Evolutionary conservation across 441 rosid species (phyloP).

Genomic region (Manihot esculenta): DNA sequence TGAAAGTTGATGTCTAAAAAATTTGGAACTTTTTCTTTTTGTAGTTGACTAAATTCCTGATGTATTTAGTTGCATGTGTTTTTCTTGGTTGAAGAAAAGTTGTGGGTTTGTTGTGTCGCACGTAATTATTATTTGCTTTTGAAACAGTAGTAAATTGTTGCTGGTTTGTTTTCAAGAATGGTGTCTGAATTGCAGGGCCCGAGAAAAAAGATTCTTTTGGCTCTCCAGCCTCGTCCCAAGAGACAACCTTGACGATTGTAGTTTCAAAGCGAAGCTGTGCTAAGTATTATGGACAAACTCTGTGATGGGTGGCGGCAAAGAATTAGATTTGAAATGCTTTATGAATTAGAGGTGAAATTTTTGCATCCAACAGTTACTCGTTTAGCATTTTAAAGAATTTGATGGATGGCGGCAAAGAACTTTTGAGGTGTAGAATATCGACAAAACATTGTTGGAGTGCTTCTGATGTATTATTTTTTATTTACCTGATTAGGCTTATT

Average conservation of each 20-base stretch:
- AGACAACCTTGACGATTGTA: constrained; percentile 35
- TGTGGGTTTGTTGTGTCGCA: not conserved
- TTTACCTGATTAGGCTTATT: too few species aligned
- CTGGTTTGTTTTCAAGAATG: not conserved
- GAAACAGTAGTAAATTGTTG: not conserved
- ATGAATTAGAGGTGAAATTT: constrained; percentile 7
- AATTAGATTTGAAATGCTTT: constrained; percentile 12
- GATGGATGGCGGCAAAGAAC: constrained; percentile 8
- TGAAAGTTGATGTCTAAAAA: not conserved
- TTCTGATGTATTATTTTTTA: too few species aligned
- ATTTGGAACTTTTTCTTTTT: not conserved
- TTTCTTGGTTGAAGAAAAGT: not conserved
- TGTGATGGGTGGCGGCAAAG: constrained; percentile 7
- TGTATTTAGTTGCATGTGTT: not conserved
- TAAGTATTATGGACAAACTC: not conserved
- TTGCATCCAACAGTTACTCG: constrained; percentile 15
- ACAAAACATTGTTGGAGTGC: not conserved
- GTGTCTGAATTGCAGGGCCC: constrained; percentile 67
- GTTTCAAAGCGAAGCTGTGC: not conserved
- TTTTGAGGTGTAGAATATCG: constrained; percentile 26
- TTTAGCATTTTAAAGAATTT: not conserved
- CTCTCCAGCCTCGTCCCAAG: constrained; percentile 55
- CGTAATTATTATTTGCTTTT: too few species aligned
- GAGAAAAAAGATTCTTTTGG: constrained; percentile 85
- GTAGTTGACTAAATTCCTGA: not conserved